Evolutionary conservation across 305 asterid species (phyloP), one percentile per base, ranked within the genome.

Genomic region (Petunia hybrid): DNA sequence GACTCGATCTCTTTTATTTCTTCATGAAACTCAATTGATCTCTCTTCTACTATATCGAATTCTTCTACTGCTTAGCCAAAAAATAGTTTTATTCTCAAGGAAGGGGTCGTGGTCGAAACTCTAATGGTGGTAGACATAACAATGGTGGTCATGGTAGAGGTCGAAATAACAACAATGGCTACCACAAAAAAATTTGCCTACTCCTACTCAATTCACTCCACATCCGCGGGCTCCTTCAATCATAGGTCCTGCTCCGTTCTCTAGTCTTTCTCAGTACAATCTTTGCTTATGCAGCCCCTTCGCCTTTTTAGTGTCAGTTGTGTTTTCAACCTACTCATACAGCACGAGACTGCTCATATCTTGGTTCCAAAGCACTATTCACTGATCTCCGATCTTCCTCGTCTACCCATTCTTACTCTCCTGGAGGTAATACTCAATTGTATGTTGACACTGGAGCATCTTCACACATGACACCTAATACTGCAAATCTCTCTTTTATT

Each of bases 291-390:
- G 8, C 22, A 36, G 43, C 14, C 5, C 69, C 22, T 36, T 63
- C 69, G 4, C 22, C 22, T 10, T 10, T 63, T 63, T 8, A 38
- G 12, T 63, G 45, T 10, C 16, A 63, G 38, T 36, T 63, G 38
- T 10, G 69, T 36, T 63, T 63, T 63, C 45, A 63, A 10, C 43
- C 69, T 9, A 63, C 69, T 63, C 69, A 63, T 63, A 36, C 22
- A 2, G 1, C 43, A 36, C 9, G 45, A 36, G 16, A 10, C 38
- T 36, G 8, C 38, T n/a, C 59, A 53, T 53, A 14, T 53, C 16
- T 53, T 53, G 16, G 59, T 9, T 53, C 59, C 13, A 53, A 53
- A 10, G 1, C 45, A 63, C 1, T 63, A 14, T 63, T 10, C 38
- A 35, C 1, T 63, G 4, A 63, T 63, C 8, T 63, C 4, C 22